A percentile compares a stretch with the other conserved stretches of the same genome.
Conservation (phyloP, 495 filamentous ascomycete genomes). For the Tuber borchii region DNA sequence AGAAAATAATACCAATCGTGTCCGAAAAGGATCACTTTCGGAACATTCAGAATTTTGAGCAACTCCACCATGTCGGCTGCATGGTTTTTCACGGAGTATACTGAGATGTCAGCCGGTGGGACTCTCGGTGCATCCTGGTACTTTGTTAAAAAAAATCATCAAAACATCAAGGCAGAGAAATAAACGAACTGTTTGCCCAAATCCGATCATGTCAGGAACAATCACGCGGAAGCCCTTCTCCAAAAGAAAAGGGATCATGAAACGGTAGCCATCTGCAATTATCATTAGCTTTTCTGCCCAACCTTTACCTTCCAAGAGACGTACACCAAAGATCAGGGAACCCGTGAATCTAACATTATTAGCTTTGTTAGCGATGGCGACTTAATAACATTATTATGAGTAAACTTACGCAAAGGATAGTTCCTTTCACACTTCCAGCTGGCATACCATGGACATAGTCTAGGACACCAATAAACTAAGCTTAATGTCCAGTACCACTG, state of each 20-base stretch:
- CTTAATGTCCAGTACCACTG: not conserved
- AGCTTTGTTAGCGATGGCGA: not conserved
- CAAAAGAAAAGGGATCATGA: slow-evolving; percentile 72
- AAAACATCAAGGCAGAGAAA: not conserved
- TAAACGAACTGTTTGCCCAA: slow-evolving; percentile 59
- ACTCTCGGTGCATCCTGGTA: slow-evolving; percentile 54
- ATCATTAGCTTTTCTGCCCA: not conserved
- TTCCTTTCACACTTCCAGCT: slow-evolving; percentile 22
- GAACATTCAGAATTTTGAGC: slow-evolving; percentile 53
- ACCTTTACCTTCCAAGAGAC: not conserved
- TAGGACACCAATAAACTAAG: slow-evolving; percentile 17
- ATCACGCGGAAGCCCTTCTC: slow-evolving; percentile 63
- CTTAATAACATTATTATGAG: not conserved
- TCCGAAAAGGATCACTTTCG: slow-evolving; percentile 64
- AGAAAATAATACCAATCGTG: slow-evolving; percentile 73
- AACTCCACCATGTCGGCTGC: slow-evolving; percentile 65
- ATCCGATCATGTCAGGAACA: slow-evolving; percentile 74
- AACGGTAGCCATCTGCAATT: slow-evolving; percentile 57
- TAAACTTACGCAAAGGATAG: slow-evolving; percentile 32
- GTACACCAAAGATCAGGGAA: slow-evolving; percentile 41
- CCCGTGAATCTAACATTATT: slow-evolving; percentile 33
- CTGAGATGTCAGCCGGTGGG: slow-evolving; percentile 48
- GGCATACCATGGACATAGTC: slow-evolving; percentile 41
- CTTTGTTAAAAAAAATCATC: not conserved
- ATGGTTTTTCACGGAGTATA: slow-evolving; percentile 63